phyloP scores from a whole-genome alignment of 106 monocot species.

The Hemerocallis citrina region DNA sequence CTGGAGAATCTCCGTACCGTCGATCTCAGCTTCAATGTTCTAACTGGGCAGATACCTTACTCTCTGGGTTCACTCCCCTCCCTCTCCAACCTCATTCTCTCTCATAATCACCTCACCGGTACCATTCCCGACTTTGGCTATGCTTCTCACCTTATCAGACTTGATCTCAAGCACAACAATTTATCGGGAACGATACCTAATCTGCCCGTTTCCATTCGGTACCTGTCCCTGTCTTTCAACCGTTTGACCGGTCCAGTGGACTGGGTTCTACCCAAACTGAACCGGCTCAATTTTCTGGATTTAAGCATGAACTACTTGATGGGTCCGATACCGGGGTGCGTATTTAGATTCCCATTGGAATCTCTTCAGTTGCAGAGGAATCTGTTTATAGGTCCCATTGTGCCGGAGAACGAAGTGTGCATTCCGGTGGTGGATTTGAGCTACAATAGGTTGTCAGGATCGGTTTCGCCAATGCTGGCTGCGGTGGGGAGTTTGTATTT shows the following conservation, averaged over 20 bases:
- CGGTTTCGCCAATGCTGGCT: slow-evolving; percentile 43
- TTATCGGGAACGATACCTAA: slow-evolving; percentile 40
- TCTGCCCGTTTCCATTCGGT: slow-evolving; percentile 45
- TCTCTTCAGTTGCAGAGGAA: slow-evolving; percentile 55
- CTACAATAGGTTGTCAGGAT: slow-evolving; percentile 55
- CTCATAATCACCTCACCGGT: slow-evolving; percentile 53
- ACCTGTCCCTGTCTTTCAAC: slow-evolving; percentile 53
- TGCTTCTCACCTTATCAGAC: slow-evolving; percentile 29
- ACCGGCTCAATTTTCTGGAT: slow-evolving; percentile 43
- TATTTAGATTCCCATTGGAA: slow-evolving; percentile 33
- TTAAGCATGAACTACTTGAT: slow-evolving; percentile 45
- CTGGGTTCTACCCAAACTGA: slow-evolving; percentile 37
- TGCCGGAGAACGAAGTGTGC: slow-evolving; percentile 26
- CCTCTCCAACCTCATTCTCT: slow-evolving; percentile 51
- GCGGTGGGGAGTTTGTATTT: slow-evolving; percentile 48
- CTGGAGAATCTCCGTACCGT: slow-evolving; percentile 38
- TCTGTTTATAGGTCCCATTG: slow-evolving; percentile 28
- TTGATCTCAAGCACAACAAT: slow-evolving; percentile 59
- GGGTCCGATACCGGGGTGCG: slow-evolving; percentile 35
- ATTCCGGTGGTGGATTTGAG: slow-evolving; percentile 59
- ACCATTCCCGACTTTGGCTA: slow-evolving; percentile 35
- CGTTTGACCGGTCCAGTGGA: slow-evolving; percentile 35
- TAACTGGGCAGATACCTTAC: slow-evolving; percentile 40
- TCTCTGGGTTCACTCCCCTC: slow-evolving; percentile 19
- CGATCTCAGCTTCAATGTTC: slow-evolving; percentile 64